phyloP scores from a whole-genome alignment of 345 rosid genomes.

The Sonneratia caseolaris region DNA sequence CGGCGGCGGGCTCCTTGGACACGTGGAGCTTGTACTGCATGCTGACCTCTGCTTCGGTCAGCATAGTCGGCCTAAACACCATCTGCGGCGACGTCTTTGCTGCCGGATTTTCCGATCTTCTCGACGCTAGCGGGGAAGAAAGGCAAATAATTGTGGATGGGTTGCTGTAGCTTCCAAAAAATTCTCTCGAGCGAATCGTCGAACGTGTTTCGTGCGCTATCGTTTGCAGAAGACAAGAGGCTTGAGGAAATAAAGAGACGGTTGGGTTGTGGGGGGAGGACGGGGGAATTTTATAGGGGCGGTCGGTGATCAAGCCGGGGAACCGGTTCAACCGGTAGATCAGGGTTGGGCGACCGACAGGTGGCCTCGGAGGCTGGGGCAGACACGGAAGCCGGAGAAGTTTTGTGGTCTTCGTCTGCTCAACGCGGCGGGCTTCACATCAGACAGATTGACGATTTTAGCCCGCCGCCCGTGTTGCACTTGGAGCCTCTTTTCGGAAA shows the following conservation, averaged over 20 bases:
- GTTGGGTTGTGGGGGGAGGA: not conserved
- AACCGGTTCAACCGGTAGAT: too few species aligned
- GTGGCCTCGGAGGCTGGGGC: too few species aligned
- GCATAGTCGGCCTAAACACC: conserved; percentile 9
- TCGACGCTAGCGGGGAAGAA: not conserved
- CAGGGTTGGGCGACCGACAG: too few species aligned
- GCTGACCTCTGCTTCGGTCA: conserved; percentile 8
- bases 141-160: not conserved
- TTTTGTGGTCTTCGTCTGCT: too few species aligned
- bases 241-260: not conserved
- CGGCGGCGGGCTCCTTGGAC: conserved; percentile 3
- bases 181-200: not conserved
- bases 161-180: not conserved
- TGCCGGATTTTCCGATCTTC: not conserved
- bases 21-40: conserved; percentile 6
- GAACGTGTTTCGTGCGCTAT: not conserved
- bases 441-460: too few species aligned
- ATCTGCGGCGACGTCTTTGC: not conserved
- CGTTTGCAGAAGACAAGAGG: not conserved
- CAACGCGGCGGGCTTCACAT: too few species aligned
- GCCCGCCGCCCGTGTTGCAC: too few species aligned
- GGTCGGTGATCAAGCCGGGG: too few species aligned
- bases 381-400: too few species aligned
- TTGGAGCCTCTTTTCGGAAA: too few species aligned
- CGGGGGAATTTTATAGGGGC: too few species aligned